phyloP scores from a whole-genome alignment of 2,329 filamentous ascomycete genomes.

The Pseudopyrenochaeta lycopersici region DNA sequence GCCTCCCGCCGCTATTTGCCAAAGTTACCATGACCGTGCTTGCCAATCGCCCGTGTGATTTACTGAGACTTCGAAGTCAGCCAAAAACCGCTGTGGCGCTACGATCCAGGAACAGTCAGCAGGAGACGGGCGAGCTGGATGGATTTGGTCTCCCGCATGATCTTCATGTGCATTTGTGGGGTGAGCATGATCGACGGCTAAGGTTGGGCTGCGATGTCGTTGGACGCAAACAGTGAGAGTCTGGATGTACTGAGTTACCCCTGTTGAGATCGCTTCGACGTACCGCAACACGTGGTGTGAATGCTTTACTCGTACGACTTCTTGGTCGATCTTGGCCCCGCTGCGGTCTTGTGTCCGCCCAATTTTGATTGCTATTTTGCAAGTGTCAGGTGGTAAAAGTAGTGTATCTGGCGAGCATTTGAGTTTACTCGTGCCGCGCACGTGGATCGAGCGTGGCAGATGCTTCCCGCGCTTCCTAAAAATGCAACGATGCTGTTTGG shows the following conservation, averaged over 20 bases:
- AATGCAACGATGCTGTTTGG: neutral
- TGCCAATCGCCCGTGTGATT: neutral
- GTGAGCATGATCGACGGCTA: neutral
- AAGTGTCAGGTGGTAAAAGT: too few relatives aligned
- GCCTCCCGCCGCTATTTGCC: neutral
- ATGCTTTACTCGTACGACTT: too few relatives aligned
- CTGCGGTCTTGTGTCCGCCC: too few relatives aligned
- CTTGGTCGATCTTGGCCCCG: too few relatives aligned
- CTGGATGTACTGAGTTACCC: too few relatives aligned
- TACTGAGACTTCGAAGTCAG: neutral
- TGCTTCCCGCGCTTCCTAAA: too few relatives aligned
- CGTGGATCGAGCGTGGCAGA: too few relatives aligned
- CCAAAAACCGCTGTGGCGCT: constrained; percentile 2
- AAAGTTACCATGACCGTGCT: neutral
- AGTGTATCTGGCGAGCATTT: too few relatives aligned
- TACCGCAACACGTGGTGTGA: too few relatives aligned
- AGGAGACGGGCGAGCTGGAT: neutral
- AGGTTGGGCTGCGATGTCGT: neutral
- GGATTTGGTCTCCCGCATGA: neutral
- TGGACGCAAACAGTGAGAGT: neutral
- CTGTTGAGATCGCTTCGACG: too few relatives aligned
- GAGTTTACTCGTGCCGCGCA: too few relatives aligned
- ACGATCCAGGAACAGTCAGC: neutral
- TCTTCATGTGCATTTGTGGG: neutral
- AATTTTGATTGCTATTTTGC: too few relatives aligned